Base-by-base conservation (phyloP, 371 early-diverging fungal species). In the Blastocladiella emersonii region DNA sequence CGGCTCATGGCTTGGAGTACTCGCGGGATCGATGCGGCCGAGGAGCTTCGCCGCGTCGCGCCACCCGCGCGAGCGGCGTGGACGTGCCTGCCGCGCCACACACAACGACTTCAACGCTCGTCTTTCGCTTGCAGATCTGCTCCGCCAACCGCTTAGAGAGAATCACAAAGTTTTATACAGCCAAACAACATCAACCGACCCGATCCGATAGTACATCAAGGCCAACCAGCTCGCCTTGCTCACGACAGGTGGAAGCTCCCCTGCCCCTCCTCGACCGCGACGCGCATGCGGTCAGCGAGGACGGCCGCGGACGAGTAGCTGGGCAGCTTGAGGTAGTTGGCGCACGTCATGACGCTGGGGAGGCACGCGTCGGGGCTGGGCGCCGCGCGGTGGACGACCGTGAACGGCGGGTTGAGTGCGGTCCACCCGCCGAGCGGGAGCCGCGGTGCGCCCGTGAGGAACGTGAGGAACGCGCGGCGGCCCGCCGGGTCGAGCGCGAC, bases 291-390 rank as follows among this genome's bases (percentile, higher is more conserved):
- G 62, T 75, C 67, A 37, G 68, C 72, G 78, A 92, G 80, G 3
- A 88, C 75, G n/a, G 81, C 86, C 59, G 78, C 75, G 43, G 68
- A 67, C 8, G 89, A 79, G 69, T 94, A 96, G 25, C 83, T 84
- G 19, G 94, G 95, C 71, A 96, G 80, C 74, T 96, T 96, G 61
- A 96, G 78, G 64, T 92, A 92, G 64, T 96, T 93, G 44, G 85
- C 90, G 69, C 97, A 96, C 0, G 97, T 96, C 95, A 95, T 96
- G 34, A 95, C 97, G 25, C 86, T 86, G 12, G 95, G 97, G 64
- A 96, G 69, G 63, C 87, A 90, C 59, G 86, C 85, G 66, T 94
- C 92, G 0, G 92, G 74, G 30, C 80, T 70, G 66, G 34, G 36
- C n/a, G 23, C 61, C 6, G 76, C 74, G 66, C 90, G 91, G 63